Base-by-base conservation (phyloP, 495 filamentous ascomycete species). In the Penicillium turbatum region DNA sequence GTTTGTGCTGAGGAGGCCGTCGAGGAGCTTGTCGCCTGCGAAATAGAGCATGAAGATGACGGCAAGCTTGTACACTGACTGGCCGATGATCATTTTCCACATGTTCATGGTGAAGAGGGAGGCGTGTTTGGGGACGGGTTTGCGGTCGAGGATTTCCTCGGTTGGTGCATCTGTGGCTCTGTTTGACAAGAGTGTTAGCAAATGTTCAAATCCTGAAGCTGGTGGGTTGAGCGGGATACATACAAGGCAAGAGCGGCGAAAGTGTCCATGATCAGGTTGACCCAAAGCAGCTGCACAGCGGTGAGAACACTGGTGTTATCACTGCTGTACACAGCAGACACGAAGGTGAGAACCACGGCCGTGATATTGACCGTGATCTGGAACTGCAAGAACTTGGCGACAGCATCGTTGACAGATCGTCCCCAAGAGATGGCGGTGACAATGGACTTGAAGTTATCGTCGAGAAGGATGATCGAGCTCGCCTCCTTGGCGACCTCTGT, bases 31-130 rank as follows among this genome's bases (percentile, higher is more conserved):
- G 19, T 70, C 58, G 3, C 84, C 84, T 11, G 79, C 88, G 57
- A 89, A 95, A 71, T 89, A 88, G 26, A 95, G 77, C 54, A 89
- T 71, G 57, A 93, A 86, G 0, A 88, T 93, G 39, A 91, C 78
- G 19, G 75, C 76, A 3, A 95, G 80, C 64, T 95, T 89, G 64
- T 89, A 95, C 31, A 92, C 72, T 5, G 90, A 85, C 62, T 95
- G 88, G 19, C 89, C 89, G 30, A 92, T 76, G 52, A 95, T 93
- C 90, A 95, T 95, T 71, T 95, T 95, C 90, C 90, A 95, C 90
- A 95, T 95, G 29, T 84, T 91, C 21, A 85, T 70, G 4, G 88
- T 89, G 63, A 95, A 86, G 17, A 95, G 82, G 5, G 84, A 79
- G 31, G 87, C 82, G 12, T 79, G 82, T 67, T 88, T 90, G n/a